Base-by-base conservation (phyloP, 2,329 filamentous ascomycete species). In the Raffaelea deltoideospora region DNA sequence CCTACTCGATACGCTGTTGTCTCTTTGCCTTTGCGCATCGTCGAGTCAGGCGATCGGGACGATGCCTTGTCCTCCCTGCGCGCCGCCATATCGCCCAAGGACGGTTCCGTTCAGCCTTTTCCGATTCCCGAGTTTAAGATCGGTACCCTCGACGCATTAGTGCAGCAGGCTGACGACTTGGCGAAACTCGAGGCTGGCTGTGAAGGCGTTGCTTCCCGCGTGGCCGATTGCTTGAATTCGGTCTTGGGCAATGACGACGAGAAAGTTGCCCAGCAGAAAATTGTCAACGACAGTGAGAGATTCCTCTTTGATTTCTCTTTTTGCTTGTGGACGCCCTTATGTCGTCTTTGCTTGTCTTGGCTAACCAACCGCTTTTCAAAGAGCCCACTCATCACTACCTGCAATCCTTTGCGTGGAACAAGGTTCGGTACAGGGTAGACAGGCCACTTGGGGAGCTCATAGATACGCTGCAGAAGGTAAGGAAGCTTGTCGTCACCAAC, bases 351-450 rank as follows among this genome's bases (percentile, higher is more conserved):
- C 39, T 43, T 24, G 35, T 30, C 17, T 37, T 13, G 3, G 26
- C 55, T n/a, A n/a, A n/a, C n/a, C n/a, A n/a, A n/a, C n/a, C n/a
- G n/a, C n/a, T n/a, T n/a, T n/a, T n/a, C n/a, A n/a, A n/a, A 96
- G 88, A 93, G 58, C 87, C 90, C n/a, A 86, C 88, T 42, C 88
- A 95, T 50, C 80, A 88, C 55, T 98, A 96, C 55, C 65, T 98
- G 32, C 75, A 78, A 52, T 78, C 72, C 38, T 98, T 96, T 59
- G 72, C 75, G 46, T 98, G 90, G 90, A 96, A 96, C 64, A 95
- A 90, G 60, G 84, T 93, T 60, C 90, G 94, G 56, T 98, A 96
- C 59, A 78, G 90, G 50, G 79, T 83, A 43, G 90, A 98, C 58
- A 92, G 88, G 56, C 74, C 88, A 35, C 72, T 98, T 42, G 71